phyloP scores from a whole-genome alignment of 805 yeast genomes.

The Tetrapisispora taiwanensis region DNA sequence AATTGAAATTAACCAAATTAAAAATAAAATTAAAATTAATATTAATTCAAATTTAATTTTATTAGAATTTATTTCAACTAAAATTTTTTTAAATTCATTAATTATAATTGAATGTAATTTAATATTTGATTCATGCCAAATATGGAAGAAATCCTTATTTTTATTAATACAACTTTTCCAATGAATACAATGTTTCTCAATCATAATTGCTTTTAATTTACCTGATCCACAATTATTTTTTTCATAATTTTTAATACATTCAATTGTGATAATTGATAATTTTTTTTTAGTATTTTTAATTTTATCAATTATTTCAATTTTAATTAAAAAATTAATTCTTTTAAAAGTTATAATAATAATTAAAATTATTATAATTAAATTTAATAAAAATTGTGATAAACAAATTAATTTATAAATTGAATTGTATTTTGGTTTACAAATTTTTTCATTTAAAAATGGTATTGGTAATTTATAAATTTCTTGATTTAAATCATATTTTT shows the following conservation, averaged over 20 bases:
- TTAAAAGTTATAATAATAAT: neutral
- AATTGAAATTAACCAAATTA: slow-evolving; percentile 1
- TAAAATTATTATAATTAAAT: neutral
- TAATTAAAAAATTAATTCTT: neutral
- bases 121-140: slow-evolving; percentile 30
- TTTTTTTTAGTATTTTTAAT: slow-evolving; percentile 26
- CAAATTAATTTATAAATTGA: neutral
- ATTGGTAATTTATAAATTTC: neutral
- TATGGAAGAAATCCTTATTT: slow-evolving; percentile 33
- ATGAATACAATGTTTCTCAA: slow-evolving; percentile 44
- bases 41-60: slow-evolving; percentile 1
- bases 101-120: neutral
- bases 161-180: slow-evolving; percentile 63
- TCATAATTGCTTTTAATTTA: slow-evolving; percentile 42
- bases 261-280: slow-evolving; percentile 40
- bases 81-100: neutral
- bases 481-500: slow-evolving; percentile 1
- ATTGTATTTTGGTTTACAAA: slow-evolving; percentile 2
- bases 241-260: slow-evolving; percentile 42
- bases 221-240: slow-evolving; percentile 51
- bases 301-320: neutral
- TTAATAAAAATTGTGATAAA: neutral
- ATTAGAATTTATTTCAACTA: neutral
- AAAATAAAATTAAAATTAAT: neutral
- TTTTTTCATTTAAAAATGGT: neutral